Evolutionary conservation across 2,329 filamentous ascomycete genomes (phyloP).

Genomic region (Shiraia sp.): DNA sequence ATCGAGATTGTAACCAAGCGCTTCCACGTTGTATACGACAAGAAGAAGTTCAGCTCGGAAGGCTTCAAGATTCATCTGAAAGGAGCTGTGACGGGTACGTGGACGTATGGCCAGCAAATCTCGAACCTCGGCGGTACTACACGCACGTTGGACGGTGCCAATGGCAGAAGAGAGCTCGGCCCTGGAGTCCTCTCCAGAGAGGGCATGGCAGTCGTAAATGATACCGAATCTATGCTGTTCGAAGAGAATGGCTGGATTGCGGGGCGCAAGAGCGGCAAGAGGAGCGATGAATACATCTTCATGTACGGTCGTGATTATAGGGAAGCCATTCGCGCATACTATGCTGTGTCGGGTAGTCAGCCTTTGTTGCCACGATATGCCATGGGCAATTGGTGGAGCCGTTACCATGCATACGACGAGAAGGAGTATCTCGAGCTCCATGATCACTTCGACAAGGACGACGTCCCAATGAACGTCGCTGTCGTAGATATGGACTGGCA

Average conservation of each 20-base stretch:
- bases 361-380: conserved; percentile 61
- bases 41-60: conserved; percentile 56
- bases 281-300: conserved; percentile 64
- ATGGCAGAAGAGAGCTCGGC: conserved; percentile 57
- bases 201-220: conserved; percentile 59
- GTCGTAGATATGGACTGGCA: conserved; percentile 73
- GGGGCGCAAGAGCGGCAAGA: conserved; percentile 50
- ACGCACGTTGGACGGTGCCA: conserved; percentile 58
- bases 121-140: conserved; percentile 54
- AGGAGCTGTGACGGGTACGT: conserved; percentile 49
- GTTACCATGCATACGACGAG: conserved; percentile 62
- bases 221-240: conserved; percentile 61
- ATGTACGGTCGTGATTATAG: conserved; percentile 62
- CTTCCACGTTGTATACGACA: conserved; percentile 63
- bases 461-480: conserved; percentile 62
- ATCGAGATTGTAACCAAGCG: conserved; percentile 61
- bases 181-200: conserved; percentile 56
- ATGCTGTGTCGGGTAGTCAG: conserved; percentile 60
- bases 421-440: conserved; percentile 62
- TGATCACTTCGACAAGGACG: conserved; percentile 56
- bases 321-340: conserved; percentile 58
- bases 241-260: conserved; percentile 58
- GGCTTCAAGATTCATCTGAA: conserved; percentile 55
- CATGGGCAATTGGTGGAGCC: conserved; percentile 68
- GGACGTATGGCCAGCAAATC: conserved; percentile 56